These are phyloP conservation scores for Colletotrichum orchidophilum DNA, from an alignment of 2,329 filamentous ascomycete genomes.

Conservation along the genomic window DNA sequence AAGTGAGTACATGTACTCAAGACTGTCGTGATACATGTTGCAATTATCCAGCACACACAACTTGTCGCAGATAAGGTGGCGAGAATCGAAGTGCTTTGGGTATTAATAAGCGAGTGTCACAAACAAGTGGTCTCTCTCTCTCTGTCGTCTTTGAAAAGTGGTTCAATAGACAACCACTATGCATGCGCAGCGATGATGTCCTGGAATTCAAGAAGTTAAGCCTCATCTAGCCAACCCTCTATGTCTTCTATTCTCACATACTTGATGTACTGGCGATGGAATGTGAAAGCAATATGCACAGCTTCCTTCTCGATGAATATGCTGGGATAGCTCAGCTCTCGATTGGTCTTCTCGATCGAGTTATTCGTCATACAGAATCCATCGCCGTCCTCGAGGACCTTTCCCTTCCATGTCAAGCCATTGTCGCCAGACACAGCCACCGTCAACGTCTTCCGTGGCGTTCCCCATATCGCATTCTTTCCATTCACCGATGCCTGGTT, in stretches of 20 bases:
- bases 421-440: constrained; percentile 47
- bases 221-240: constrained; percentile 37
- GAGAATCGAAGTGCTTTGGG: too few relatives aligned
- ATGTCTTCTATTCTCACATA: constrained; percentile 44
- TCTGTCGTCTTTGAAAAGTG: too few relatives aligned
- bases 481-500: constrained; percentile 48
- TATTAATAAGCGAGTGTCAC: too few relatives aligned
- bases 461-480: constrained; percentile 54
- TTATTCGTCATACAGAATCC: constrained; percentile 58
- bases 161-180: too few relatives aligned
- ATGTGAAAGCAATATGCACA: constrained; percentile 52
- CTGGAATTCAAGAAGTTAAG: not conserved
- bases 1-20: too few relatives aligned
- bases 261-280: constrained; percentile 53
- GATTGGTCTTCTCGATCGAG: constrained; percentile 49
- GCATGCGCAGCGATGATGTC: too few relatives aligned
- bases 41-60: too few relatives aligned
- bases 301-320: constrained; percentile 43
- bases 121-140: too few relatives aligned
- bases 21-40: too few relatives aligned
- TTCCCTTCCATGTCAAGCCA: constrained; percentile 48
- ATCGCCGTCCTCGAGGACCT: constrained; percentile 53
- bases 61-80: too few relatives aligned
- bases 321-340: constrained; percentile 55
- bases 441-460: constrained; percentile 47